Evolutionary conservation across 352 stramenopile species (phyloP), one percentile per base, ranked within the genome.

Genomic region (Peronospora destructor): DNA sequence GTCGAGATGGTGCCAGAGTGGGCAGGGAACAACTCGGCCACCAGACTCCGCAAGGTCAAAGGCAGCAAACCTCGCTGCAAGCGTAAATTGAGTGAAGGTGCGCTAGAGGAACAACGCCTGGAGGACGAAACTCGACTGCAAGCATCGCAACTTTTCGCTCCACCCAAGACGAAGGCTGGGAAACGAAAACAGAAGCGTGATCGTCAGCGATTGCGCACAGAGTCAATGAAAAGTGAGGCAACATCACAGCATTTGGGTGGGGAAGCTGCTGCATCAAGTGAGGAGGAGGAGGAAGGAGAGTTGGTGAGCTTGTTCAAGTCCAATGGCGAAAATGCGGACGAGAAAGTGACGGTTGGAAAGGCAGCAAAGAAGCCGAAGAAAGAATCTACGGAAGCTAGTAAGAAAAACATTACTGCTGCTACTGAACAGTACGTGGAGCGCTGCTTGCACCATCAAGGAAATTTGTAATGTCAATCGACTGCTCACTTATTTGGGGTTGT

Each of bases 61-160:
- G 76, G 82, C 21, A 91, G 82, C 56, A 87, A 79, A 53, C 75
- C 71, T 44, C 79, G 79, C 10, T 77, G 77, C 42, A 90, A 91
- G 61, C 79, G 79, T 51, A 93, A 91, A 53, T 63, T 93, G 45
- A 93, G 79, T 45, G 82, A 89, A 53, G 77, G 81, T 34, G 82
- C 77, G 9, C 47, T 87, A 16, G 79, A 87, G 32, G 77, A 91
- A 59, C 75, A 85, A 48, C 62, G 56, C 36, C 48, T 90, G 23
- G 69, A 71, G 44, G 70, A 91, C 23, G 73, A 91, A 36, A 77
- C 81, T 50, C 78, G 79, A 13, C 66, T 66, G 12, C 71, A 83
- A 52, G 79, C 74, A 54, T 91, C 82, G 25, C 55, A 68, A 59
- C 53, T 88, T 49, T 64, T 93, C 13, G 69, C 66, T 10, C 79